Percentiles rank a stretch among this genome's conserved stretches.
These are phyloP conservation scores for Coemansia sp. DNA, from an alignment of 192 early-diverging fungal species.

Conservation along the genomic window DNA sequence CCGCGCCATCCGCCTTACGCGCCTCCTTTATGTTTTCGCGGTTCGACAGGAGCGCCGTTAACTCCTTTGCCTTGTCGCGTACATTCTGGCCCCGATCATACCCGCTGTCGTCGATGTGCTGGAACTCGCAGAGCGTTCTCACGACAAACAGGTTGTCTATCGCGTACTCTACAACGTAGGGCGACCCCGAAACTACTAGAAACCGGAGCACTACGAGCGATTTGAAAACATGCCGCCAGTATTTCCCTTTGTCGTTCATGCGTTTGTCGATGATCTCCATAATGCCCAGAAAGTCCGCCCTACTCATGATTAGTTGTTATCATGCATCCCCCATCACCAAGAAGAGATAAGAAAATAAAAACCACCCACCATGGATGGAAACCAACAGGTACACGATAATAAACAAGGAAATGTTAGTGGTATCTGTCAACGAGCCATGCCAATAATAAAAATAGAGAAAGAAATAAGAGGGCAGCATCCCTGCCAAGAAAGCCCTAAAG, in stretches of 20 bases:
- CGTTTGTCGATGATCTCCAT: slow-evolving; percentile 99
- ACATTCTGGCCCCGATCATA: slow-evolving; percentile 93
- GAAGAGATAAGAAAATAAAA: too few species aligned
- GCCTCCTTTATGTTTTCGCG: slow-evolving; percentile 75
- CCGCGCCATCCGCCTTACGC: slow-evolving; percentile 60
- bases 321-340: not conserved
- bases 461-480: too few species aligned
- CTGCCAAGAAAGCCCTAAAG: too few species aligned
- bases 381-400: too few species aligned
- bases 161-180: slow-evolving; percentile 83
- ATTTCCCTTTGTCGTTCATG: slow-evolving; percentile 95
- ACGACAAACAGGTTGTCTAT: slow-evolving; percentile 90
- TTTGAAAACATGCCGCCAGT: slow-evolving; percentile 99
- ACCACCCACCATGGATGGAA: too few species aligned
- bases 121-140: slow-evolving; percentile 96
- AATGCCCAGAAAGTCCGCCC: slow-evolving; percentile 90
- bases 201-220: slow-evolving; percentile 85
- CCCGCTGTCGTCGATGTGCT: slow-evolving; percentile 90
- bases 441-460: too few species aligned
- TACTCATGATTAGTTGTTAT: slow-evolving; percentile 1
- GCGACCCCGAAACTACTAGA: slow-evolving; percentile 81
- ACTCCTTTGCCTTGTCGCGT: slow-evolving; percentile 90
- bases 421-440: too few species aligned
- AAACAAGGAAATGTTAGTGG: too few species aligned
- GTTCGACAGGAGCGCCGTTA: slow-evolving; percentile 79